phyloP scores from a whole-genome alignment of 257 asterid genomes.

The Thymus quinquecostatus region DNA sequence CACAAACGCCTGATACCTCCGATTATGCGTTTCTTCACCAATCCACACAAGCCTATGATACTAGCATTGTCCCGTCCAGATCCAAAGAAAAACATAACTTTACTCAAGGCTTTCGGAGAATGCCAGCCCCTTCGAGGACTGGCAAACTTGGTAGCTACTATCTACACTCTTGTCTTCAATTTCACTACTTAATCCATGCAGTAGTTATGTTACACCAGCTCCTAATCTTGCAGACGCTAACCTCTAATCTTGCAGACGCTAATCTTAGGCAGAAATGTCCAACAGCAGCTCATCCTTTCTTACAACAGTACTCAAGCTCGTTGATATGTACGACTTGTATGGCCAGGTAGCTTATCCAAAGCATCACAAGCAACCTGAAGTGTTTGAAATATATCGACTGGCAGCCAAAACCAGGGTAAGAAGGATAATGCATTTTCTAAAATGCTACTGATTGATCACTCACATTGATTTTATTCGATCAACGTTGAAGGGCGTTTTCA shows the following conservation, averaged over 20 bases:
- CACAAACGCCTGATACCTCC: constrained; percentile 56
- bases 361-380: constrained; percentile 68
- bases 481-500: constrained; percentile 65
- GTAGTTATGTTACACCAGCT: constrained; percentile 13
- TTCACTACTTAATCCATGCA: background rate
- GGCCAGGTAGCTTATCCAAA: constrained; percentile 71
- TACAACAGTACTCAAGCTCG: constrained; percentile 59
- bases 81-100: constrained; percentile 67
- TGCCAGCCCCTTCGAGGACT: constrained; percentile 69
- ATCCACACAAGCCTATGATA: constrained; percentile 82
- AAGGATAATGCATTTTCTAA: background rate
- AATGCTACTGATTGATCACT: constrained; percentile 27
- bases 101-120: constrained; percentile 75
- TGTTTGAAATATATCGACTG: constrained; percentile 65
- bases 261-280: constrained; percentile 72
- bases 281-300: constrained; percentile 62
- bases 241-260: constrained; percentile 54
- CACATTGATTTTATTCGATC: constrained; percentile 31
- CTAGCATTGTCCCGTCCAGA: constrained; percentile 74
- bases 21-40: constrained; percentile 60
- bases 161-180: background rate
- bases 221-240: constrained; percentile 52
- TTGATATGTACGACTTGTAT: constrained; percentile 63
- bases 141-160: constrained; percentile 56
- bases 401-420: constrained; percentile 73